Conservation (phyloP, 2,329 filamentous ascomycete species). For the Diaporthe velutina region DNA sequence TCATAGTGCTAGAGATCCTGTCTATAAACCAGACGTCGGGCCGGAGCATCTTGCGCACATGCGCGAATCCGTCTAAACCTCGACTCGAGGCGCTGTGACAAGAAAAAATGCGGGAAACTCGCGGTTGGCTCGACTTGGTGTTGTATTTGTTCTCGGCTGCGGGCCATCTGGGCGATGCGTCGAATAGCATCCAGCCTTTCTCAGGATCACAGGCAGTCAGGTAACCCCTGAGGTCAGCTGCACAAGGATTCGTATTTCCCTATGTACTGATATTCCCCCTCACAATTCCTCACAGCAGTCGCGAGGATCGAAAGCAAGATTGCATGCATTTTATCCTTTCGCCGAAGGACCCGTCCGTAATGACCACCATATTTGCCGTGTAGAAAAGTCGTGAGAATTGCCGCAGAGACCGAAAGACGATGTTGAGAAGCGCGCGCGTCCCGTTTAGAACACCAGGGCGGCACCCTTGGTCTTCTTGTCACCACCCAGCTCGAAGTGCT, state of each 20-base stretch:
- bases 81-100: background rate
- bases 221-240: conserved; percentile 30
- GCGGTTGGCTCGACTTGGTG: conserved; percentile 33
- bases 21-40: background rate
- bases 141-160: conserved; percentile 34
- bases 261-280: conserved; percentile 38
- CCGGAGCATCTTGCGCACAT: background rate
- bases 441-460: conserved; percentile 96
- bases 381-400: conserved; percentile 40
- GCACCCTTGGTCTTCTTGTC: conserved; percentile 99
- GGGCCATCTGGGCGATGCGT: conserved; percentile 28
- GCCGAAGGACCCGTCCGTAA: conserved; percentile 41
- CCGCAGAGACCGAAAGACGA: conserved; percentile 40
- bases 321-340: conserved; percentile 41
- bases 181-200: conserved; percentile 28
- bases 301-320: conserved; percentile 41
- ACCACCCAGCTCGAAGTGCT: conserved; percentile 99
- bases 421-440: conserved; percentile 36
- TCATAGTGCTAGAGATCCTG: background rate
- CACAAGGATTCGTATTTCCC: conserved; percentile 39
- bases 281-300: conserved; percentile 39
- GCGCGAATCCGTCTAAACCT: too few relatives aligned
- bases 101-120: background rate
- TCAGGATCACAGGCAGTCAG: conserved; percentile 34
- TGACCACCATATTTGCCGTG: conserved; percentile 41